Conservation (phyloP, 805 yeast species). For the Pichia scutulata region DNA sequence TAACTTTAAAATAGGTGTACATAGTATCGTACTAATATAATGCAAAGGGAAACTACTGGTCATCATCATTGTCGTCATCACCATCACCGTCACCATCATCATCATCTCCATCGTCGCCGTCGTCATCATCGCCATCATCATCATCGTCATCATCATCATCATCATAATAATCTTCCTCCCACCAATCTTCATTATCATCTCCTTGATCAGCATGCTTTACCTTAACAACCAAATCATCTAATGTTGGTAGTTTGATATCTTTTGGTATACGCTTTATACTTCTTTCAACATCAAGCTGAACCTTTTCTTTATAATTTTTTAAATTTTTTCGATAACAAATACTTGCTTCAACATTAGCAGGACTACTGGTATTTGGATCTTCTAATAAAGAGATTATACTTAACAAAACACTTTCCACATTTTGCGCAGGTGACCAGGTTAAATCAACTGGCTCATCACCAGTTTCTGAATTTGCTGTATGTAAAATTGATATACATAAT, state of each 20-base stretch:
- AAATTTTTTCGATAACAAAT: slow-evolving; percentile 82
- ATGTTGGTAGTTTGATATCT: slow-evolving; percentile 75
- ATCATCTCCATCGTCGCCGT: slow-evolving; percentile 21
- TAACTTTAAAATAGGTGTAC: slow-evolving; percentile 1
- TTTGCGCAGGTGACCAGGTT: slow-evolving; percentile 93
- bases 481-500: slow-evolving; percentile 87
- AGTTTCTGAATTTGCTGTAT: slow-evolving; percentile 78
- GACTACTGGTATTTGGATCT: slow-evolving; percentile 89
- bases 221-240: slow-evolving; percentile 39
- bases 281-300: slow-evolving; percentile 71
- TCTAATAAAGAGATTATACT: slow-evolving; percentile 86
- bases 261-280: slow-evolving; percentile 80
- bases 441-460: slow-evolving; percentile 91
- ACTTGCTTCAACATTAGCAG: slow-evolving; percentile 98
- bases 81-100: slow-evolving; percentile 13
- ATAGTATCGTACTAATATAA: slow-evolving; percentile 6
- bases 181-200: slow-evolving; percentile 25
- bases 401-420: slow-evolving; percentile 86
- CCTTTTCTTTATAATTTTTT: slow-evolving; percentile 70
- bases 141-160: slow-evolving; percentile 28
- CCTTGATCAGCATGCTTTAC: slow-evolving; percentile 24
- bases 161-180: slow-evolving; percentile 28
- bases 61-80: not conserved
- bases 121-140: slow-evolving; percentile 23
- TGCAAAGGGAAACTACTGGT: not conserved